Evolutionary conservation across 257 asterid species (phyloP), one percentile per base, ranked within the genome.

Genomic region (Rubia yunnanensis): DNA sequence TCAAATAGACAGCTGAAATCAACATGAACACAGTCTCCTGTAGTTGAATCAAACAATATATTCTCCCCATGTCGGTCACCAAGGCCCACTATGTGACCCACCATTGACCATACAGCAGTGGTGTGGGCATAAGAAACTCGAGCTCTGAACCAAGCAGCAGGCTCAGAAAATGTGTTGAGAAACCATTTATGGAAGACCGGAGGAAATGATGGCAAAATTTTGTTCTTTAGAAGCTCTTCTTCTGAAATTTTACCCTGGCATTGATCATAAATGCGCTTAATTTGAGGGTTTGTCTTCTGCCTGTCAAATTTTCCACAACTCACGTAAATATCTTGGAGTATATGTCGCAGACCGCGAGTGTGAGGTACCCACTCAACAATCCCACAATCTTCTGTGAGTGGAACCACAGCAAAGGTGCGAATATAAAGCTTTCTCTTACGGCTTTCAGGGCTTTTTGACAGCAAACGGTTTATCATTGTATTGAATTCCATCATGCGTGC

Each of bases 91-190:
- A 92, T 92, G 78, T 92, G 99, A 54, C 97, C 99, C 78, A 92
- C 99, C 99, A 92, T 92, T 67, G 99, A 89, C 99, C 99, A 89
- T 70, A 92, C 99, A 44, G 99, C 99, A 71, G 94, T 84, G 67
- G 97, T 89, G 74, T 89, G 99, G 32, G 97, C 92, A 78, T 87
- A 92, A 61, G 99, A 91, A 74, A 82, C 75, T 11, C 99, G 89
- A 55, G 97, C 97, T 80, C 97, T 87, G 78, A 92, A 92, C 99
- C 99, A 92, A 73, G 87, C 88, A 77, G 99, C 99, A 67, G 99
- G 99, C 76, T 92, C 99, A 10, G 96, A 87, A 72, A 92, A 92
- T 55, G 96, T 89, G 81, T 89, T 89, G 56, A 87, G 75, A 72
- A 89, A 92, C 99, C 99, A 92, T 80, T 80, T 92, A 72, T 87